Base-by-base conservation (phyloP, 345 rosid species). In the Linum usitatissimum region DNA sequence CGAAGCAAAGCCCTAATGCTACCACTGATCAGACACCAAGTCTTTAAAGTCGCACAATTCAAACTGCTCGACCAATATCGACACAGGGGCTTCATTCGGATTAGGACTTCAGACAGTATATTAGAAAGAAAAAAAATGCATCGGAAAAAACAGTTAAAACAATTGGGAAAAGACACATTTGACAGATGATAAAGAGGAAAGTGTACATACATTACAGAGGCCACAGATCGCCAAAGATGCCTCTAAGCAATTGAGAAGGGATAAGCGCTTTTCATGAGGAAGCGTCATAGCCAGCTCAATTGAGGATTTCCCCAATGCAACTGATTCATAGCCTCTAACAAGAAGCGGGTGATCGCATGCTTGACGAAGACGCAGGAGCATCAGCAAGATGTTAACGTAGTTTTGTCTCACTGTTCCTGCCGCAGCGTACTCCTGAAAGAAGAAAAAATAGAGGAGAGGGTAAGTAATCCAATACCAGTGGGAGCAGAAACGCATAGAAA, bases 391-490 rank as follows among this genome's bases (percentile, higher is more conserved):
- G 76, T 93, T 93, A 36, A 90, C 99, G 49, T 93, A 90, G 71
- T 90, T 93, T 71, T 90, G 96, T 75, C 85, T 90, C 55, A 93
- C 96, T 59, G 96, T 93, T 71, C 99, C 99, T n/a, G 99, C 99
- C 68, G 85, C 96, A 17, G 86, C 91, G 75, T 93, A 93, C 78
- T 93, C 97, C 97, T 93, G 78, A 76, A 12, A 71, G 49, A n/a
- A 13, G 55, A 36, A 53, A 53, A 69, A 15, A 30, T 55, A 2
- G 51, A 45, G 51, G 51, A 31, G 6, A 34, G 38, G 30, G 55
- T 73, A 42, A 45, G n/a, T 39, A 36, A 30, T 60, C 66, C 53
- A 30, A 48, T 2, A 51, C 55, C 36, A 59, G 40, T 55, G 55
- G 19, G 9, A 59, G 2, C 28, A 6, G 53, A 45, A 30, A 3